Conservation (phyloP, 2,329 filamentous ascomycete genomes). For the Neofusicoccum kwambonambiense region DNA sequence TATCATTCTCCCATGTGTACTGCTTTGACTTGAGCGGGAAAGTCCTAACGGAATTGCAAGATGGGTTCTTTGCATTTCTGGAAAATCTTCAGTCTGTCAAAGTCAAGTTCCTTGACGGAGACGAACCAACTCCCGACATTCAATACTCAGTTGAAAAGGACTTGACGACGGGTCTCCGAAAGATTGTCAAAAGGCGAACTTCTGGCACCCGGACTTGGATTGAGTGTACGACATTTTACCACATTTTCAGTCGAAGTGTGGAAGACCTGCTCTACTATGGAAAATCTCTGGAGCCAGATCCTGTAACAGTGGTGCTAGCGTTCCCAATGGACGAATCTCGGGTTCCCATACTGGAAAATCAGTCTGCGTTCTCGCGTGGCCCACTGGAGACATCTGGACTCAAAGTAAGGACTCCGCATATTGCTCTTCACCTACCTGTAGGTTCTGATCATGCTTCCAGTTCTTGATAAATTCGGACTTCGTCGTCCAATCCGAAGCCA, state of each 20-base stretch:
- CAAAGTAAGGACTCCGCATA: constrained; percentile 30
- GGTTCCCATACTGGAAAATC: constrained; percentile 38
- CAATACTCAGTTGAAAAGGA: no score
- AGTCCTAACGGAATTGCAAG: neutral
- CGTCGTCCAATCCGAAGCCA: neutral
- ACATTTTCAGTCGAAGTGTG: constrained; percentile 25
- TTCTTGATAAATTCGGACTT: neutral
- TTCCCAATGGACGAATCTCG: constrained; percentile 42
- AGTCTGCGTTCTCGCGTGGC: constrained; percentile 48
- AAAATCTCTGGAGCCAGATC: no score
- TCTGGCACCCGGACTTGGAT: no score
- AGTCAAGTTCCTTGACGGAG: no score
- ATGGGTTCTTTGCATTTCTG: no score
- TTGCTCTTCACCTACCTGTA: no score
- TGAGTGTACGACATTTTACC: no score
- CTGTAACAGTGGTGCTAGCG: constrained; percentile 35
- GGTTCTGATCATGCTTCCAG: neutral
- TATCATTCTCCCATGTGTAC: constrained; percentile 2
- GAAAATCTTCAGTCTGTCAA: no score
- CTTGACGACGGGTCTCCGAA: neutral
- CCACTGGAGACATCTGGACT: constrained; percentile 45
- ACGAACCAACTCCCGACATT: no score
- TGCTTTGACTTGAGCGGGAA: neutral
- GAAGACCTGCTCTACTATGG: constrained; percentile 23
- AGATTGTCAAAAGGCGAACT: neutral